Percentiles rank a stretch among this genome's conserved stretches.
Conservation (phyloP, 345 rosid species). For the Noccaea caerulescens region DNA sequence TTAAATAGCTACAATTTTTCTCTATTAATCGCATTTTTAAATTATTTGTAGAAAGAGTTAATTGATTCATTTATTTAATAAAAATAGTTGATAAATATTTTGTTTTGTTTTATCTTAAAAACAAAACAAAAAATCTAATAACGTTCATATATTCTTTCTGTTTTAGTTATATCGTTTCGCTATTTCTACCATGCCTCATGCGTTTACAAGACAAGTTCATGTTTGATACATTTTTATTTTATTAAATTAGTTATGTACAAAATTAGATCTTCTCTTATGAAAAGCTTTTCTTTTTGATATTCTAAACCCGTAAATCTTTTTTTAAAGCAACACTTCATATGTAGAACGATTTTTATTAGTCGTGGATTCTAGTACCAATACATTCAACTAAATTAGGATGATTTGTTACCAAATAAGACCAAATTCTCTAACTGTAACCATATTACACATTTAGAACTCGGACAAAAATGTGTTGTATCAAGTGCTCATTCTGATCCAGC, state of each 20-base stretch:
- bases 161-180: not conserved
- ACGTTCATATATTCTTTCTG: no score
- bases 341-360: not conserved
- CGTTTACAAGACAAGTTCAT: not conserved
- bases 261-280: no score
- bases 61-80: no score
- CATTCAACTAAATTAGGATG: slow-evolving; percentile 11
- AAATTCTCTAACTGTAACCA: slow-evolving; percentile 3
- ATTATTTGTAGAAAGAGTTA: no score
- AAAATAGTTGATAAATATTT: no score
- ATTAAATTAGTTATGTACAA: not conserved
- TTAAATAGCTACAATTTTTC: no score
- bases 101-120: no score
- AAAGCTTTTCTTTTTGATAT: not conserved
- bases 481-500: slow-evolving; percentile 27
- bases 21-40: no score
- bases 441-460: slow-evolving; percentile 33
- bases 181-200: not conserved
- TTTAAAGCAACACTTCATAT: not conserved
- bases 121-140: no score
- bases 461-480: slow-evolving; percentile 15
- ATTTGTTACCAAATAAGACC: slow-evolving; percentile 12
- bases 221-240: not conserved
- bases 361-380: not conserved
- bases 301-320: not conserved